Percentiles rank a stretch among this genome's conserved stretches.
Evolutionary conservation across 352 stramenopile genomes (phyloP).

Genomic region (Phytophthora agathidicida): DNA sequence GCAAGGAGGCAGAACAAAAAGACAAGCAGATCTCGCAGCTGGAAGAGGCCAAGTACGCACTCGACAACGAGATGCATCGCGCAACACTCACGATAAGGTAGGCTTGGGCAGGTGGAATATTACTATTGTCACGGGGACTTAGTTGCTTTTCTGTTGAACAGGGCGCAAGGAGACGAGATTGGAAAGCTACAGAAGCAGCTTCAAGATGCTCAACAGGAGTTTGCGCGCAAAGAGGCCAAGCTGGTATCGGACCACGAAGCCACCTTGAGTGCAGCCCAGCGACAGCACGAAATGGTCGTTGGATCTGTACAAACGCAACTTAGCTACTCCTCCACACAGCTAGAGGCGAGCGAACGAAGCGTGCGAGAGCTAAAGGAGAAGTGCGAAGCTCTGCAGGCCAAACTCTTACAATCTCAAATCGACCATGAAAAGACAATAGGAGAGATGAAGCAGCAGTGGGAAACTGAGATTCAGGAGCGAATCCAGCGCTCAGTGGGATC

Average conservation of each 20-base stretch:
- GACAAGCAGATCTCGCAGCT: slow-evolving; percentile 60
- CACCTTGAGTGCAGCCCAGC: slow-evolving; percentile 32
- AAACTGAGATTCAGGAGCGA: slow-evolving; percentile 56
- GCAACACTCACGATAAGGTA: slow-evolving; percentile 49
- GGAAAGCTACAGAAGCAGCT: slow-evolving; percentile 62
- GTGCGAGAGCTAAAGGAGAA: slow-evolving; percentile 46
- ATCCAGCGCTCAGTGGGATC: slow-evolving; percentile 58
- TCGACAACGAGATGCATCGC: slow-evolving; percentile 62
- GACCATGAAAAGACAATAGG: slow-evolving; percentile 59
- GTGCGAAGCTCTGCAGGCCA: slow-evolving; percentile 49
- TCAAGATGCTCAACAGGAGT: slow-evolving; percentile 49
- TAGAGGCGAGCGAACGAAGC: slow-evolving; percentile 41
- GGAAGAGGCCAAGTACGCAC: slow-evolving; percentile 65
- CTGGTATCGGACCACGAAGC: slow-evolving; percentile 44
- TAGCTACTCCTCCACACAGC: slow-evolving; percentile 36
- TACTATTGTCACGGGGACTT: not conserved
- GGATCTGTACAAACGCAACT: slow-evolving; percentile 55
- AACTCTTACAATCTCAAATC: slow-evolving; percentile 55
- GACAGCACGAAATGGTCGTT: slow-evolving; percentile 51
- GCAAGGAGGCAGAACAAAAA: slow-evolving; percentile 57
- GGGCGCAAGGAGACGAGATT: slow-evolving; percentile 55
- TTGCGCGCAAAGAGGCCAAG: slow-evolving; percentile 46
- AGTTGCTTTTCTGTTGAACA: slow-evolving; percentile 13
- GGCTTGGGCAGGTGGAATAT: too few species aligned
- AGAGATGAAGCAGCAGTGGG: slow-evolving; percentile 59